These are phyloP conservation scores for Ceratobasidium sp. DNA, from an alignment of 1,284 basidiomycete species.

Conservation along the genomic window DNA sequence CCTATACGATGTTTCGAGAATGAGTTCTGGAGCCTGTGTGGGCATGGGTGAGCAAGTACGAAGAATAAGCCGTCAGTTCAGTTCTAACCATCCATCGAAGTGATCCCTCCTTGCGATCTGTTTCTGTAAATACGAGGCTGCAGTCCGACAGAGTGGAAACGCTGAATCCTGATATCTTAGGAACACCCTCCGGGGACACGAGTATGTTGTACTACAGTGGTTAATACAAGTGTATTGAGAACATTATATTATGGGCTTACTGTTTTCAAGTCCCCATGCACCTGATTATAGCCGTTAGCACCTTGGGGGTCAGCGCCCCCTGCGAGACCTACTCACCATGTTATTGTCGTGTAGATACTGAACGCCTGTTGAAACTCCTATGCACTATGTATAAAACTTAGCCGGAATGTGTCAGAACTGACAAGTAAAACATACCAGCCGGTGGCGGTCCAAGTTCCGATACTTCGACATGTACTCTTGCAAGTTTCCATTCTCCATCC, in stretches of 20 bases:
- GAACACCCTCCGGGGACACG: background rate
- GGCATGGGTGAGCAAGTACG: no score
- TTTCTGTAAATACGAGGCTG: background rate
- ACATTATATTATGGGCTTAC: no score
- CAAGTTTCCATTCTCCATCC: slow-evolving; percentile 1
- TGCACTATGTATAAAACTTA: background rate
- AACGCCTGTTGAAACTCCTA: background rate
- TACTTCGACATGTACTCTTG: background rate
- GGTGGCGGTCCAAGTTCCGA: background rate
- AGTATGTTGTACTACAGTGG: slow-evolving; percentile 8
- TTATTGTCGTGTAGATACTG: no score
- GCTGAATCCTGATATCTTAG: background rate
- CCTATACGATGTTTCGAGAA: no score
- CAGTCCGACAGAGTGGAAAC: background rate
- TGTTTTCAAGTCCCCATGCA: slow-evolving; percentile 10
- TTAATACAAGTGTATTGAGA: no score
- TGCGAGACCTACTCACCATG: no score
- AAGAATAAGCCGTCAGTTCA: no score
- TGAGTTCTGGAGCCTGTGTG: no score
- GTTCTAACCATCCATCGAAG: slow-evolving; percentile 13
- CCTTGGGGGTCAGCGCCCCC: background rate
- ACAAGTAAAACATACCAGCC: slow-evolving; percentile 1
- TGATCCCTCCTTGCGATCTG: background rate
- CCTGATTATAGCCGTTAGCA: no score
- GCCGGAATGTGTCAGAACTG: no score